Evolutionary conservation across 2,329 filamentous ascomycete species (phyloP).

Genomic region (Colletotrichum filicis): DNA sequence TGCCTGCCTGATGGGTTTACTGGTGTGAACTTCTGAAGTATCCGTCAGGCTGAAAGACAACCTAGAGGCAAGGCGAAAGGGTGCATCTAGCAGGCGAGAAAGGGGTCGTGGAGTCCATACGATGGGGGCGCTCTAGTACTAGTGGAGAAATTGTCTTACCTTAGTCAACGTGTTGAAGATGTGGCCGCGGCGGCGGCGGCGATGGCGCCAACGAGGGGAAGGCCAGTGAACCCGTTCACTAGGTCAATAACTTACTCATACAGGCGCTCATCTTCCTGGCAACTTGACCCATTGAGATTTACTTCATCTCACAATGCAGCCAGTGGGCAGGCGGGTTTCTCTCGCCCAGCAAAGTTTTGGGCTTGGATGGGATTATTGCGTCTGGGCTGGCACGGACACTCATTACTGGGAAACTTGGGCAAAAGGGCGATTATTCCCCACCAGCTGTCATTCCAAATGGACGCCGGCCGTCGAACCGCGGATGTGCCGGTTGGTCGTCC

Average conservation of each 20-base stretch:
- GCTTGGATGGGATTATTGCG: background rate
- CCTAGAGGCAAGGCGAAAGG: background rate
- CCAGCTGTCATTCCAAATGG: conserved; percentile 34
- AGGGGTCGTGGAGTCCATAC: conserved; percentile 1
- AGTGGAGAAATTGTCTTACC: background rate
- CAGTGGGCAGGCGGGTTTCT: background rate
- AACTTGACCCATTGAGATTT: background rate
- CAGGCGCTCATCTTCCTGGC: background rate
- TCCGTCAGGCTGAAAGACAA: background rate
- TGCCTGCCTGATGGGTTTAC: conserved; percentile 2
- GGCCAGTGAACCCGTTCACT: background rate
- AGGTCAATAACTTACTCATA: background rate
- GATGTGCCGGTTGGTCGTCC: conserved; percentile 33
- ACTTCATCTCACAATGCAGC: background rate
- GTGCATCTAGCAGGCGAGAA: conserved; percentile 15
- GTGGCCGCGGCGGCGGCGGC: background rate
- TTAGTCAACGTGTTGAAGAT: background rate
- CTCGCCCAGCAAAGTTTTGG: background rate
- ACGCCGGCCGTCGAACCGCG: conserved; percentile 19
- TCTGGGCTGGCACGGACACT: conserved; percentile 16
- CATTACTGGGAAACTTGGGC: background rate
- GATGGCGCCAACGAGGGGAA: background rate
- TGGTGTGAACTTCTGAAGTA: conserved; percentile 10
- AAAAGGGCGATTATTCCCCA: background rate
- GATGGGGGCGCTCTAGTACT: background rate